A percentile compares a stretch with the other conserved stretches of the same genome.
phyloP scores from a whole-genome alignment of 192 early-diverging fungal species.

The Rhizoclosmatium sp. region DNA sequence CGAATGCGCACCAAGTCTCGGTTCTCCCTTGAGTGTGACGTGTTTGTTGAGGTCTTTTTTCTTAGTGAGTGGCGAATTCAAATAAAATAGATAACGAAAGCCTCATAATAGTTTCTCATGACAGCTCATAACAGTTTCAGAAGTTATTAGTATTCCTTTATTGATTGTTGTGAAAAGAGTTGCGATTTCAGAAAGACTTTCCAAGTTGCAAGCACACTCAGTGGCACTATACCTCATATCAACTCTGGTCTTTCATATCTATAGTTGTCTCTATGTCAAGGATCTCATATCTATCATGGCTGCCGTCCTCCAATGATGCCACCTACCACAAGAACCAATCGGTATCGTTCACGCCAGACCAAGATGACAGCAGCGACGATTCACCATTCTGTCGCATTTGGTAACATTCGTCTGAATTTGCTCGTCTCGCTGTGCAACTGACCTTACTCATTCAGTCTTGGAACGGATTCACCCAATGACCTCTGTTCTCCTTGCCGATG shows the following conservation, averaged over 20 bases:
- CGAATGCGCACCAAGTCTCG: neutral
- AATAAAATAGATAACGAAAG: too few species aligned
- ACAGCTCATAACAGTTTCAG: too few species aligned
- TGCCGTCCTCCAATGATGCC: neutral
- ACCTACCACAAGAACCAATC: neutral
- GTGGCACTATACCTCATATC: neutral
- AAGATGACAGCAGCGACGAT: neutral
- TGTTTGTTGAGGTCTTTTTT: neutral
- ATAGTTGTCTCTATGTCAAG: neutral
- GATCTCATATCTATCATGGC: neutral
- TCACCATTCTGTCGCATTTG: constrained; percentile 9
- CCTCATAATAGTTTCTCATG: too few species aligned
- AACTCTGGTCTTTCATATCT: neutral
- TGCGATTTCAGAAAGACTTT: too few species aligned
- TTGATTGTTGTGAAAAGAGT: too few species aligned
- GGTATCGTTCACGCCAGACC: neutral
- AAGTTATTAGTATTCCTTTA: too few species aligned
- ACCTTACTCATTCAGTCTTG: neutral
- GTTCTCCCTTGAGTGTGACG: neutral
- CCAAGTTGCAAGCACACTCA: too few species aligned
- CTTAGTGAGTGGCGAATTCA: neutral
- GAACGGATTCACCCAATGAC: neutral
- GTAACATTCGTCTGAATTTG: neutral
- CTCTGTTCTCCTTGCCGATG: neutral
- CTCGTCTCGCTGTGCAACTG: neutral